Evolutionary conservation across 1,284 basidiomycete species (phyloP).

Genomic region (Chondrostereum purpureum): DNA sequence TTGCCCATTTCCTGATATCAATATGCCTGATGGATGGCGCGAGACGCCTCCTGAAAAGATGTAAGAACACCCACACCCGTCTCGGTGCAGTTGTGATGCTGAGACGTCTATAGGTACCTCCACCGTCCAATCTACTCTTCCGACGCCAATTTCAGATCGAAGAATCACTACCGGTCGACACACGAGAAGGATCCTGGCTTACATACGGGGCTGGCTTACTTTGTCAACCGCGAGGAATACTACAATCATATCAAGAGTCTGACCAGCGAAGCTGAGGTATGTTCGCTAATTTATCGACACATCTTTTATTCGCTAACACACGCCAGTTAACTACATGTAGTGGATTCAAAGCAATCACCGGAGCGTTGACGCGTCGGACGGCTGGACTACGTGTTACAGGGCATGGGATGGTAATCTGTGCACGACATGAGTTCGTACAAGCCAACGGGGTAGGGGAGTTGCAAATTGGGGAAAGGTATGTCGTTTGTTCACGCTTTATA

Average conservation of each 20-base stretch:
- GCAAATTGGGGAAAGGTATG: conserved; percentile 21
- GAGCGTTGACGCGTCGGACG: conserved; percentile 10
- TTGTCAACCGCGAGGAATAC: conserved; percentile 10
- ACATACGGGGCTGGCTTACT: conserved; percentile 9
- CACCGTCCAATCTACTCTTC: conserved; percentile 11
- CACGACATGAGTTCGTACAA: conserved; percentile 17
- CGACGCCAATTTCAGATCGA: conserved; percentile 17
- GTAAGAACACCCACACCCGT: too few species aligned
- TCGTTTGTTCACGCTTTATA: background rate
- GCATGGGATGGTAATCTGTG: conserved; percentile 16
- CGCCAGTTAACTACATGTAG: conserved; percentile 10
- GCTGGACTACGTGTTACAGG: conserved; percentile 16
- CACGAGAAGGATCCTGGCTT: conserved; percentile 8
- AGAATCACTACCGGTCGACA: conserved; percentile 1
- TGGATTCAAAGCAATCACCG: conserved; percentile 13
- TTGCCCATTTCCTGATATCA: conserved; percentile 22
- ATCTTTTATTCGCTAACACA: background rate
- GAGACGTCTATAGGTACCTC: conserved; percentile 11
- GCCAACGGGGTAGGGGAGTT: conserved; percentile 17
- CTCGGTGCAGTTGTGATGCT: too few species aligned
- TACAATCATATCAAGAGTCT: conserved; percentile 2
- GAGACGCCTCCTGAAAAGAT: background rate
- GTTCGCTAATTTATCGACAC: background rate
- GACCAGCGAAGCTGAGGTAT: conserved; percentile 7
- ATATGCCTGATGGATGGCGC: conserved; percentile 19